phyloP scores from a whole-genome alignment of 345 rosid species.

The Melaleuca alternifolia region DNA sequence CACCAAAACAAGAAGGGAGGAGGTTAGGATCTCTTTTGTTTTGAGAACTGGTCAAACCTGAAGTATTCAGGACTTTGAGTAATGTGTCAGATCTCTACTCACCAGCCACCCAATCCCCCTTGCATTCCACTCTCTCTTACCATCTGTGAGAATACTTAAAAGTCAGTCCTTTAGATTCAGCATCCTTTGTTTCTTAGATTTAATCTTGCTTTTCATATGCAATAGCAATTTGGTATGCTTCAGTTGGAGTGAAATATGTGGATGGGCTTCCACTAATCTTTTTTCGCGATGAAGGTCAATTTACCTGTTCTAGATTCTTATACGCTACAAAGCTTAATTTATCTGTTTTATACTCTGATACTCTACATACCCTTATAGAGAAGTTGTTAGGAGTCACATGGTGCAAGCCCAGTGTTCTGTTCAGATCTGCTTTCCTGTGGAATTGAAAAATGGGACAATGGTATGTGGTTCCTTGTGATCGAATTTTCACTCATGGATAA shows the following conservation, averaged over 20 bases:
- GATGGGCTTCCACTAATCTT: not conserved
- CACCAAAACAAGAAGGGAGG: not conserved
- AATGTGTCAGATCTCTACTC: not conserved
- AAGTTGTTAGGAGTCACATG: constrained; percentile 81
- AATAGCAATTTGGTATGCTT: not conserved
- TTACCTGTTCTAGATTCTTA: constrained; percentile 4
- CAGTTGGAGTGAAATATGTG: not conserved
- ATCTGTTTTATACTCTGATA: constrained; percentile 4
- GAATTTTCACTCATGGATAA: not conserved
- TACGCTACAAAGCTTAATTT: not conserved
- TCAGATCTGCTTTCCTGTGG: constrained; percentile 85
- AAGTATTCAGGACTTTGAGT: not conserved
- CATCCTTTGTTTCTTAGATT: not conserved
- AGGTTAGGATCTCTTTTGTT: not conserved
- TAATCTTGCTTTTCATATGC: not conserved
- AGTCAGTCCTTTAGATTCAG: not conserved
- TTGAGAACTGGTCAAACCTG: not conserved
- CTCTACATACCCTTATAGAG: constrained; percentile 32
- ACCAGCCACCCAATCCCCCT: not conserved
- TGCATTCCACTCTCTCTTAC: not conserved
- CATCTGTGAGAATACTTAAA: not conserved
- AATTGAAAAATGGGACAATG: constrained; percentile 71
- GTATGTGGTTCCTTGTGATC: constrained; percentile 18
- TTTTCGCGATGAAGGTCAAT: not conserved
- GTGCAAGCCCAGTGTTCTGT: constrained; percentile 91